These are phyloP conservation scores for Lodderomyces parapsilosis DNA, from an alignment of 1,139 yeast species.

Conservation along the genomic window DNA sequence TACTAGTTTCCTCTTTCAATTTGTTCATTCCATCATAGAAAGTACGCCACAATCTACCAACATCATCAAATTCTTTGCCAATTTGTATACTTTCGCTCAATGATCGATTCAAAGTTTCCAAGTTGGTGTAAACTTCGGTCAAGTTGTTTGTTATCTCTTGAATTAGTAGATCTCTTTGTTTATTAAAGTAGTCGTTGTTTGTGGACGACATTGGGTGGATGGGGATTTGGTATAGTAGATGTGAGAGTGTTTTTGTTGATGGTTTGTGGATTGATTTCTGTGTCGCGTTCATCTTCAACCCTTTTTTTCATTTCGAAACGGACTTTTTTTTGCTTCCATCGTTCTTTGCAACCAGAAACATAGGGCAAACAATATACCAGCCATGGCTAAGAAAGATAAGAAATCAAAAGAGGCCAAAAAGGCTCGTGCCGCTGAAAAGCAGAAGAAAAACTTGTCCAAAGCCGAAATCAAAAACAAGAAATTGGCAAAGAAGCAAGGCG, in stretches of 20 bases:
- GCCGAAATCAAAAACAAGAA: constrained; percentile 75
- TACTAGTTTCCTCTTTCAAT: constrained; percentile 11
- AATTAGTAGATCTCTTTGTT: constrained; percentile 43
- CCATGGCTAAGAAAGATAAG: constrained; percentile 82
- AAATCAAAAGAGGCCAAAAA: constrained; percentile 89
- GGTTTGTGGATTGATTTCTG: constrained; percentile 4
- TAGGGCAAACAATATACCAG: not conserved
- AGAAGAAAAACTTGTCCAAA: constrained; percentile 70
- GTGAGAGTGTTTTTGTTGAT: not conserved
- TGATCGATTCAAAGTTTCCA: constrained; percentile 42
- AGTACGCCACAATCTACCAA: constrained; percentile 43
- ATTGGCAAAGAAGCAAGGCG: constrained; percentile 61
- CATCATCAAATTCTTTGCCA: constrained; percentile 47
- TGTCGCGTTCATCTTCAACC: not conserved
- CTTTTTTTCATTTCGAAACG: constrained; percentile 5
- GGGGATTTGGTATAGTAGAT: not conserved
- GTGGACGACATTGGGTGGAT: constrained; percentile 6
- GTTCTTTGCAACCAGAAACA: constrained; percentile 7
- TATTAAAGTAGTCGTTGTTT: constrained; percentile 28
- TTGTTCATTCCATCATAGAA: constrained; percentile 39
- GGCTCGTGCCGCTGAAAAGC: constrained; percentile 84
- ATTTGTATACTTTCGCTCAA: constrained; percentile 43
- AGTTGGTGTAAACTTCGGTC: constrained; percentile 40
- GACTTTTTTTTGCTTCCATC: not conserved
- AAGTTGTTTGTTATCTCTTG: constrained; percentile 43